Evolutionary conservation across 2,329 filamentous ascomycete species (phyloP).

Genomic region (Calonectria leucothoes): DNA sequence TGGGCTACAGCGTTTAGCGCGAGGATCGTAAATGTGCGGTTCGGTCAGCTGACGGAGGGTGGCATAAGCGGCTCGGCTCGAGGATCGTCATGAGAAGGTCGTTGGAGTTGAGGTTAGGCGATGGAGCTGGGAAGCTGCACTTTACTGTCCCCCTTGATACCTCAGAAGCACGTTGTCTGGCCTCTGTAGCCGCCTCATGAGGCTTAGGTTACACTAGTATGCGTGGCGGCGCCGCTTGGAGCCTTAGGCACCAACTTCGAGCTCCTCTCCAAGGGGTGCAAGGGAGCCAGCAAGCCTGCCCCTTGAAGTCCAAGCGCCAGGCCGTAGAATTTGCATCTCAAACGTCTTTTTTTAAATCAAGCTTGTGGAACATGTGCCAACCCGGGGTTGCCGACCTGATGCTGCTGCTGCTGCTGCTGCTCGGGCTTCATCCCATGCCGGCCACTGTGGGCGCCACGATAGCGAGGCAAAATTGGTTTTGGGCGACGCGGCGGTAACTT

Average conservation of each 20-base stretch:
- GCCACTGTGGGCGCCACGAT: neutral
- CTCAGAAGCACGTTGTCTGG: conserved; percentile 34
- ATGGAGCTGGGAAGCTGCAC: conserved; percentile 16
- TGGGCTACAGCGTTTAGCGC: neutral
- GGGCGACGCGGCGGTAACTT: neutral
- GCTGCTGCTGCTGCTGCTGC: neutral
- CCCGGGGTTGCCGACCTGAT: neutral
- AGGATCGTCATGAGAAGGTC: neutral
- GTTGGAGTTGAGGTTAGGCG: conserved; percentile 4
- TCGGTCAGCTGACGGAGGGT: neutral
- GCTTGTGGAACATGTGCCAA: neutral
- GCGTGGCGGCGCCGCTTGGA: neutral
- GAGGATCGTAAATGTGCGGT: neutral
- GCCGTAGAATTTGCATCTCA: neutral
- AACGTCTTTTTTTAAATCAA: neutral
- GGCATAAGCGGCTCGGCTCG: conserved; percentile 3
- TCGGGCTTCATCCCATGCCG: neutral
- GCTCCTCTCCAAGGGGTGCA: neutral
- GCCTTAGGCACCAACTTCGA: conserved; percentile 34
- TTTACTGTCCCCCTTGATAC: conserved; percentile 32
- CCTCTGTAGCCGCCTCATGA: conserved; percentile 41
- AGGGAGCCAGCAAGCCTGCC: neutral
- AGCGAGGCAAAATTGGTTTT: neutral
- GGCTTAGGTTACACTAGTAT: conserved; percentile 19
- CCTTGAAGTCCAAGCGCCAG: neutral